Evolutionary conservation across 2,329 filamentous ascomycete species (phyloP), one percentile per base, ranked within the genome.

Genomic region (Penicillium sp.): DNA sequence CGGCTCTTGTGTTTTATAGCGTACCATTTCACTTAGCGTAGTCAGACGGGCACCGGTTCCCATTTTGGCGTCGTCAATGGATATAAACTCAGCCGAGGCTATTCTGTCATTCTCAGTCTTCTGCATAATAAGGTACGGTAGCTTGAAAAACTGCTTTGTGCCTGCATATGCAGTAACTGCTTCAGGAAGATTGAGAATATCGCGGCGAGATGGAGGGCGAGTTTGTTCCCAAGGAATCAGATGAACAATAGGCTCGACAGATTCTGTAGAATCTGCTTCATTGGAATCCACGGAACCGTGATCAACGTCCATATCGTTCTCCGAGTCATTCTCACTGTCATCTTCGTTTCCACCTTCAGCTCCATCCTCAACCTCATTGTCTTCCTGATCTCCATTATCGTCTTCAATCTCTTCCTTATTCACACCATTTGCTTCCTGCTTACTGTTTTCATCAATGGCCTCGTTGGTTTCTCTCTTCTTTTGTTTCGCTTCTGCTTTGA

Each of bases 181-280:
- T 44, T 48, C n/a, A 21, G 36, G 26, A 23, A 47, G 26, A 29
- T 18, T 14, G n/a, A 33, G 24, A 18, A 53, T 33, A 31, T 48
- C 36, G 11, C 51, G 37, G 9, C 51, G 45, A 5, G 51, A 40
- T 10, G 37, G 44, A 6, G 5, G 2, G 2, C 18, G 21, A 4
- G 24, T 37, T 11, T 44, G 21, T 23, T 44, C 45, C 51, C 51
- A 53, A n/a, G 51, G 45, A 44, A 53, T 24, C n/a, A 53, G 19
- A 13, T 37, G 36, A 1, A 48, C 29, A 18, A 2, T 18, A 5
- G 23, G 39, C 39, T 43, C n/a, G 14, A 9, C 11, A 14, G 26
- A 11, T 18, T 16, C 8, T 11, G 34, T 9, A 37, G 10, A 8
- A 19, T 37, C 9, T 16, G 9, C 2, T 16, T 13, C 3, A 9